Base-by-base conservation (phyloP, 106 monocot species). In the Dioscorea alata region DNA sequence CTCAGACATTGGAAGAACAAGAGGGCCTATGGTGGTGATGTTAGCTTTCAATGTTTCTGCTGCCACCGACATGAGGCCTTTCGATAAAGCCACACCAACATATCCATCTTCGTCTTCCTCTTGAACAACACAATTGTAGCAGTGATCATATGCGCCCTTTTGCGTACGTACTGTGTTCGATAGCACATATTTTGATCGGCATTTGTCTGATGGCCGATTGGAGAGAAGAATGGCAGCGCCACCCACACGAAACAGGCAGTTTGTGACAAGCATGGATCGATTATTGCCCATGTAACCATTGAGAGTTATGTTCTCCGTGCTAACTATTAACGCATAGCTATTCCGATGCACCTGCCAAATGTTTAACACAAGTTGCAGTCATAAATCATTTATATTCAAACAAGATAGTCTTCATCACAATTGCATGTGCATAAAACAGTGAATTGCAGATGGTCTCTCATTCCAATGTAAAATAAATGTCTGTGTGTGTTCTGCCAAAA, bases 161-260 rank as follows among this genome's bases (percentile, higher is more conserved):
- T 66, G 34, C 5, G 66, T 66, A 10, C 66, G 48, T 1, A 66
- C 23, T 13, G 49, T 66, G 13, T 50, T 48, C 0, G 14, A 14
- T 2, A 66, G 50, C 50, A 19, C 49, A 22, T 66, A 66, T 50
- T 66, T 66, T 12, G 66, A 42, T 6, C 23, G 23, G 23, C 23
- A 2, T 1, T 50, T 4, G 48, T 66, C 66, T 0, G 23, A 42
- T 0, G 49, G 66, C 2, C 50, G 49, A 15, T 66, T 66, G 50
- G 66, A 66, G 42, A 66, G 66, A 15, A 66, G 66, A 22, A 66
- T 23, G 48, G 66, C 66, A 21, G 66, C 48, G 4, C 49, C 66
- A 3, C 49, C 66, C 50, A 66, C 23, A 24, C 66, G 66, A 23
- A 66, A 66, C 0, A 66, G 50, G 66, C 66, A 50, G 50, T 50